These are phyloP conservation scores for Rhodamnia argentea DNA, from an alignment of 345 rosid species.

Conservation along the genomic window DNA sequence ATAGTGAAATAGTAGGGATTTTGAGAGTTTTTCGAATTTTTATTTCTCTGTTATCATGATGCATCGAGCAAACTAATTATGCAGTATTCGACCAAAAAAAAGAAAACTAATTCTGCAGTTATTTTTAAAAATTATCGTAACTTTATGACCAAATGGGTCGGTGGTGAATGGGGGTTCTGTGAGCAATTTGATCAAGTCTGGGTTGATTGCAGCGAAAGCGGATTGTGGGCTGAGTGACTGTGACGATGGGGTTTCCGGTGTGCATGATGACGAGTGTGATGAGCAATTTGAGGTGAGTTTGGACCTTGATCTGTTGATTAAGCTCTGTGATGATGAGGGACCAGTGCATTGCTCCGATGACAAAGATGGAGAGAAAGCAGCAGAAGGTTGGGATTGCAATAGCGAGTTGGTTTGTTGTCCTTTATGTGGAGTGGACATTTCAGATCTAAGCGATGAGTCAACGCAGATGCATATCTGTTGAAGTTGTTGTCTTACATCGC, in stretches of 20 bases:
- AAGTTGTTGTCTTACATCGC: no score
- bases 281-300: slow-evolving; percentile 23
- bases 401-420: slow-evolving; percentile 46
- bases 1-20: no score
- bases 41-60: no score
- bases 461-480: slow-evolving; percentile 30
- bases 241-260: slow-evolving; percentile 2
- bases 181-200: slow-evolving; percentile 54
- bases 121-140: no score
- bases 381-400: slow-evolving; percentile 1
- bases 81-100: no score
- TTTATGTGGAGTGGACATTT: slow-evolving; percentile 61
- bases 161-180: slow-evolving; percentile 21
- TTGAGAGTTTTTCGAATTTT: no score
- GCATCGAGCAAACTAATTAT: no score
- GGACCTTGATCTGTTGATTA: slow-evolving; percentile 48
- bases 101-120: no score
- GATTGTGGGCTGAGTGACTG: background rate
- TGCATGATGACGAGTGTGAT: slow-evolving; percentile 3
- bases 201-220: slow-evolving; percentile 20
- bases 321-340: slow-evolving; percentile 38
- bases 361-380: background rate
- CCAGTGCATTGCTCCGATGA: background rate
- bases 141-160: background rate
- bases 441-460: slow-evolving; percentile 49